Percentiles rank a stretch among this genome's conserved stretches.
Conservation (phyloP, 495 filamentous ascomycete species). For the Platismatia glauca region DNA sequence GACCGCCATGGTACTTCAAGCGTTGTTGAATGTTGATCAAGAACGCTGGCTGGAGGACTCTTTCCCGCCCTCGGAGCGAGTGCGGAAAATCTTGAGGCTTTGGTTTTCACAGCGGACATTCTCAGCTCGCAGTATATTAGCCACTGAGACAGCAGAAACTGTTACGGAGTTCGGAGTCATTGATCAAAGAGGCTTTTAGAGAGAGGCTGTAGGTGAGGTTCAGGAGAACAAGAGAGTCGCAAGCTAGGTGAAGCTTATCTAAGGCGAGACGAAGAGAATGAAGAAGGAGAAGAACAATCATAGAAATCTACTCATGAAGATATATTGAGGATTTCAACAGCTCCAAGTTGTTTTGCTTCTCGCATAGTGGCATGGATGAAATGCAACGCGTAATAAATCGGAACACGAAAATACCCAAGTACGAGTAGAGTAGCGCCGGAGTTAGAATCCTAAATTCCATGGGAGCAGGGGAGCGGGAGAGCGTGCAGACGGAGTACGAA, state of each 20-base stretch:
- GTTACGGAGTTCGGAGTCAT: background rate
- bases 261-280: background rate
- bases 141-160: background rate
- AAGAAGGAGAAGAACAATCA: no score
- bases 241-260: background rate
- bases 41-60: background rate
- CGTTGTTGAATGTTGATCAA: background rate
- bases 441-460: background rate
- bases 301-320: background rate
- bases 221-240: background rate
- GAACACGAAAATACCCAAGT: background rate
- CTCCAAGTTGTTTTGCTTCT: background rate
- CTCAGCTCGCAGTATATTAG: background rate
- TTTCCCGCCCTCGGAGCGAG: background rate
- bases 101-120: background rate
- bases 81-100: background rate
- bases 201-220: background rate
- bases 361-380: background rate
- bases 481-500: no score
- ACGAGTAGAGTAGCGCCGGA: conserved; percentile 11
- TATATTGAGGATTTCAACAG: background rate
- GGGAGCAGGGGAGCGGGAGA: no score
- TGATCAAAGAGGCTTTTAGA: background rate
- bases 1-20: conserved; percentile 16
- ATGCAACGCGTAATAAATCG: background rate